Evolutionary conservation across 257 asterid species (phyloP).

Genomic region (Solanum boliviense): DNA sequence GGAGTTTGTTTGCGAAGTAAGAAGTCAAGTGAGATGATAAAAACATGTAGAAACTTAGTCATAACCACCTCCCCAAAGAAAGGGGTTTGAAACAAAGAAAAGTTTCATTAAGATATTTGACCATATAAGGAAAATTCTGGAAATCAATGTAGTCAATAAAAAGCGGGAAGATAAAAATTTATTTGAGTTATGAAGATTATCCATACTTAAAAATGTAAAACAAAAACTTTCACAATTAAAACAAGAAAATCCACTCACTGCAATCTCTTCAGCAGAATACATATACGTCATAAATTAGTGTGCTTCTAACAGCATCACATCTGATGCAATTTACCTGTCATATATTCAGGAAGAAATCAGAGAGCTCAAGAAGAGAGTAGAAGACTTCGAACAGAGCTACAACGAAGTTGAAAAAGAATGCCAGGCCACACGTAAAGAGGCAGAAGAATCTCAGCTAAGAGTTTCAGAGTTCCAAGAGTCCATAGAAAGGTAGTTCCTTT

Average conservation of each 20-base stretch:
- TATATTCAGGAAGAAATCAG: constrained; percentile 50
- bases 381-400: constrained; percentile 48
- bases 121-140: background rate
- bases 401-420: constrained; percentile 51
- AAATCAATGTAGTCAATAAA: background rate
- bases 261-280: background rate
- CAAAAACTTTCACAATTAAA: background rate
- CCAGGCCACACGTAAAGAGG: constrained; percentile 49
- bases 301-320: background rate
- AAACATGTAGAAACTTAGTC: background rate
- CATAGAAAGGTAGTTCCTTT: constrained; percentile 53
- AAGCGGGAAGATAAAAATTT: background rate
- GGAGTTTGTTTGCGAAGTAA: background rate
- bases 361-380: constrained; percentile 50
- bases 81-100: background rate
- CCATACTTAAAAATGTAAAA: background rate
- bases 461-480: constrained; percentile 63
- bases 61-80: background rate
- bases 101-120: background rate
- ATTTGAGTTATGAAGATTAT: background rate
- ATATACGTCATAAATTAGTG: background rate
- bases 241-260: background rate
- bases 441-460: constrained; percentile 60
- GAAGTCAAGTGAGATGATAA: background rate
- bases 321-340: background rate